These are phyloP conservation scores for Cryptococcus sp. DNA, from an alignment of 1,284 basidiomycete genomes.

Conservation along the genomic window DNA sequence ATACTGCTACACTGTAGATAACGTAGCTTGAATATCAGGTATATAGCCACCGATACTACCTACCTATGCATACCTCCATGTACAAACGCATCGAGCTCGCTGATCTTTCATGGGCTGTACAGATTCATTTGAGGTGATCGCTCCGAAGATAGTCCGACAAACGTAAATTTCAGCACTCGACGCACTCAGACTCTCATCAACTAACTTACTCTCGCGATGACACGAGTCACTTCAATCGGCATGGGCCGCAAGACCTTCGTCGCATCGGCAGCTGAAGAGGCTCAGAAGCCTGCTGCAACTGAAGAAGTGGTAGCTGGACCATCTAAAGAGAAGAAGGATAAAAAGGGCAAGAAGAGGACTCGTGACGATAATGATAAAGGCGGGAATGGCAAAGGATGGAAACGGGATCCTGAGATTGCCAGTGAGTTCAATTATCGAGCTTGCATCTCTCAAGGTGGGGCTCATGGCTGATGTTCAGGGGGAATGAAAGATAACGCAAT, in stretches of 20 bases:
- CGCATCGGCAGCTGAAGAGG: conserved; percentile 43
- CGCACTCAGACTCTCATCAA: too few species aligned
- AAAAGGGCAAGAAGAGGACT: background rate
- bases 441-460: background rate
- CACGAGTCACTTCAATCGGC: conserved; percentile 48
- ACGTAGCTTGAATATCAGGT: too few species aligned
- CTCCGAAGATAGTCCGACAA: conserved; percentile 1
- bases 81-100: too few species aligned
- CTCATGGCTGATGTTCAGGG: conserved; percentile 11
- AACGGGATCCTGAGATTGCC: conserved; percentile 42
- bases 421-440: conserved; percentile 27
- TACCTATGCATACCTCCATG: too few species aligned
- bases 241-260: conserved; percentile 45
- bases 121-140: too few species aligned
- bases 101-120: too few species aligned
- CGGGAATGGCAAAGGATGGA: conserved; percentile 11
- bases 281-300: conserved; percentile 4
- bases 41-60: too few species aligned
- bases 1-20: background rate
- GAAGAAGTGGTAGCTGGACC: conserved; percentile 15
- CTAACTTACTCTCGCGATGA: conserved; percentile 29
- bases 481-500: conserved; percentile 21
- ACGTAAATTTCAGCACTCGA: too few species aligned
- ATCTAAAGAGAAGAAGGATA: conserved; percentile 5
- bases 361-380: conserved; percentile 8